Evolutionary conservation across 805 yeast genomes (phyloP).

Genomic region (Yarrowia hollandica): DNA sequence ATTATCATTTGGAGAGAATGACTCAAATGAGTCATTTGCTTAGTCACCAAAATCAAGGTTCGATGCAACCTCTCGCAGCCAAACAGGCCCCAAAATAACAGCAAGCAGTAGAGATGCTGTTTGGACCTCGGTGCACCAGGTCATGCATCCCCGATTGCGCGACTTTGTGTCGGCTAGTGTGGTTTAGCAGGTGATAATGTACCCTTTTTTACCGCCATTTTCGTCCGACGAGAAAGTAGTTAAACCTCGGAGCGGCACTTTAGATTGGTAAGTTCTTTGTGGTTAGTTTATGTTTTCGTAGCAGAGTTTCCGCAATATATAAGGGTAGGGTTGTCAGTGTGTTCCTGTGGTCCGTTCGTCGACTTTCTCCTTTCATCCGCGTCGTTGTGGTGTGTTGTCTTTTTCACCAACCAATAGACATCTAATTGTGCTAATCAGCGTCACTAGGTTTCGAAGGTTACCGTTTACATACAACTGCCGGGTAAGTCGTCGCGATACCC

Average conservation of each 20-base stretch:
- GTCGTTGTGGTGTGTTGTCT: background rate
- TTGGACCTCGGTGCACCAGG: background rate
- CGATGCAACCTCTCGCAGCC: no score
- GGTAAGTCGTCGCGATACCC: constrained; percentile 16
- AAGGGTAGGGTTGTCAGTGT: background rate
- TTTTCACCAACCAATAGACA: background rate
- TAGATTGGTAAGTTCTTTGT: no score
- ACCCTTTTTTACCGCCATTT: no score
- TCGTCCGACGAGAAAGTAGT: no score
- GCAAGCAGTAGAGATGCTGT: constrained; percentile 8
- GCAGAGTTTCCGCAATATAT: no score
- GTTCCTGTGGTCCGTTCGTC: no score
- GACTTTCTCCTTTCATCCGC: background rate
- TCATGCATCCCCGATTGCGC: background rate
- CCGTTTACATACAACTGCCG: background rate
- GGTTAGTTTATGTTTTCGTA: no score
- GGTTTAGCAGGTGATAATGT: no score
- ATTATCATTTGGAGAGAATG: no score
- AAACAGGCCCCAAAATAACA: no score
- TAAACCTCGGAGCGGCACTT: no score
- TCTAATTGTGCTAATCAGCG: background rate
- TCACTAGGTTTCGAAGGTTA: background rate
- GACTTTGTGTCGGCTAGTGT: constrained; percentile 1
- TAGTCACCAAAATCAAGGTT: background rate
- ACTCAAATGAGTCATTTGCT: constrained; percentile 5